Conservation (phyloP, 495 filamentous ascomycete genomes). For the Aspergillus kassunensis region DNA sequence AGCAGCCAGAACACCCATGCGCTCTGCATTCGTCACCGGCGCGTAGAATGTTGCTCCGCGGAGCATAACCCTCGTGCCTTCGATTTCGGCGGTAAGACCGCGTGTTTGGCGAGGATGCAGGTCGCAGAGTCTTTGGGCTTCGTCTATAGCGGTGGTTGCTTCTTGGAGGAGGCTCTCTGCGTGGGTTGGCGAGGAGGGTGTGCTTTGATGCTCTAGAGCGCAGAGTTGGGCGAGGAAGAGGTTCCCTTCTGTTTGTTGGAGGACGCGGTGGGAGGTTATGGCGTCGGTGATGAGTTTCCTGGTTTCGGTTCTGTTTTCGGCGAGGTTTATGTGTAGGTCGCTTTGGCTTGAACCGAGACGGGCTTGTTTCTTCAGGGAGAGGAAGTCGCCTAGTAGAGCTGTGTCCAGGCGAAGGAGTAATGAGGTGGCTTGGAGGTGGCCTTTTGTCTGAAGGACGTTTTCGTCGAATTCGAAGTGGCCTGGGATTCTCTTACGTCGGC, state of each 20-base stretch:
- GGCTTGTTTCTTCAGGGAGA: conserved; percentile 21
- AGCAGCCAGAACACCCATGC: conserved; percentile 42
- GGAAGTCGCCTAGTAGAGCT: conserved; percentile 54
- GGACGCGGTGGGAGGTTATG: conserved; percentile 8
- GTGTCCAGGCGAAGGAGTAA: conserved; percentile 55
- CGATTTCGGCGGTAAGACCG: conserved; percentile 13
- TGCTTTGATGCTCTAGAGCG: conserved; percentile 31
- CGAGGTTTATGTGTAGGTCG: conserved; percentile 31
- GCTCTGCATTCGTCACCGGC: conserved; percentile 43
- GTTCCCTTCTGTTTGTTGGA: conserved; percentile 27
- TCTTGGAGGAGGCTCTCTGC: conserved; percentile 19
- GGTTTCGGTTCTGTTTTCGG: conserved; percentile 30
- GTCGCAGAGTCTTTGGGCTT: conserved; percentile 11
- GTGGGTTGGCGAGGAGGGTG: background rate
- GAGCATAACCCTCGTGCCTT: conserved; percentile 14
- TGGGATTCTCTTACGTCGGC: conserved; percentile 31
- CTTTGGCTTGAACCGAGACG: background rate
- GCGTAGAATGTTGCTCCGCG: conserved; percentile 34
- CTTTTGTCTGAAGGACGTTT: conserved; percentile 44
- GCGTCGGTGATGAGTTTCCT: conserved; percentile 15
- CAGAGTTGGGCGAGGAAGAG: conserved; percentile 34
- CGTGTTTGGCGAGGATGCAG: conserved; percentile 9
- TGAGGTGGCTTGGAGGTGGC: conserved; percentile 43
- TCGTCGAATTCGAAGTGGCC: conserved; percentile 45
- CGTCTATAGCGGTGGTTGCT: conserved; percentile 25